phyloP scores from a whole-genome alignment of 306 rosid species.

The Begonia loranthoides region DNA sequence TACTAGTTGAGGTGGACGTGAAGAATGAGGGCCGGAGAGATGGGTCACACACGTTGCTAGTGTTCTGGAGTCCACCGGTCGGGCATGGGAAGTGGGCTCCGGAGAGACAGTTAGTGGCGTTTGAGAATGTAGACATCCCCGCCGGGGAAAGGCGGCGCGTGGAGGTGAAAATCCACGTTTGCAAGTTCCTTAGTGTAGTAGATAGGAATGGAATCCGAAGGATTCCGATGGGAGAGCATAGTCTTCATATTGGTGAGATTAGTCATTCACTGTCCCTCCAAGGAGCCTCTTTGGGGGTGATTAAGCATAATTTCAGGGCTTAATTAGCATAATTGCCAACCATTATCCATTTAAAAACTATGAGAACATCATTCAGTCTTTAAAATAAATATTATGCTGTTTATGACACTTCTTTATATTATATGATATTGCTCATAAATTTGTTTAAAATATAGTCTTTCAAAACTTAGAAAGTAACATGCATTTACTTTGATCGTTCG shows the following conservation, averaged over 20 bases:
- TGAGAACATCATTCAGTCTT: too few relatives aligned
- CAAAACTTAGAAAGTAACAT: too few relatives aligned
- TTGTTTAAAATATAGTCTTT: too few relatives aligned
- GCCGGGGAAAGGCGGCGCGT: conserved; percentile 32
- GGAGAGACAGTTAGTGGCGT: conserved; percentile 47
- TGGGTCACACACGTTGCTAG: conserved; percentile 57
- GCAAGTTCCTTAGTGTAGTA: conserved; percentile 66
- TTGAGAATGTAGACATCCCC: conserved; percentile 51
- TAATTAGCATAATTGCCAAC: too few relatives aligned
- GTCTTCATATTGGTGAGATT: conserved; percentile 44
- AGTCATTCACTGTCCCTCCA: conserved; percentile 49
- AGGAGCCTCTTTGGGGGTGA: conserved; percentile 37
- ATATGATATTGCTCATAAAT: too few relatives aligned
- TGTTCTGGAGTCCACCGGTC: conserved; percentile 52
- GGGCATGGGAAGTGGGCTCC: conserved; percentile 40
- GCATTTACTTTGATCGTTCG: too few relatives aligned
- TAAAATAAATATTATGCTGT: too few relatives aligned
- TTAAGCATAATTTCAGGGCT: conserved; percentile 19
- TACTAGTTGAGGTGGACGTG: conserved; percentile 42
- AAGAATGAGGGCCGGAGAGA: conserved; percentile 53
- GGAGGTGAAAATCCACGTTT: conserved; percentile 47
- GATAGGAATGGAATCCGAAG: conserved; percentile 63
- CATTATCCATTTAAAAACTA: too few relatives aligned
- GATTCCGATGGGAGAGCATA: conserved; percentile 57
- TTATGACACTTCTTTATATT: too few relatives aligned